Evolutionary conservation across 148 eudicot genomes (phyloP).

Genomic region (Silene conica): DNA sequence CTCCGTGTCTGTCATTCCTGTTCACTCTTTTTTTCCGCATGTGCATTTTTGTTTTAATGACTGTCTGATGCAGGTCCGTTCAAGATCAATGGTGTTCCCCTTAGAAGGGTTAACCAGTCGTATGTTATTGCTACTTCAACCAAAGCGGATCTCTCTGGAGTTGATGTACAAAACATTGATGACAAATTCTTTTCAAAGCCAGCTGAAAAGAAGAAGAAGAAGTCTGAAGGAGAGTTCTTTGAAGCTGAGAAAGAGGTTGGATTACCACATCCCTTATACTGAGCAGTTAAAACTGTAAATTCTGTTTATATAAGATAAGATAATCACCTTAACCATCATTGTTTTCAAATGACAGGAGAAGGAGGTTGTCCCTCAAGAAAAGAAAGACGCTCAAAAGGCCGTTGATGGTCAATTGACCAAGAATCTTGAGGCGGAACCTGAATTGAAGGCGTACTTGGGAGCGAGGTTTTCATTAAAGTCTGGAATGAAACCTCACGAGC

Average conservation of each 20-base stretch:
- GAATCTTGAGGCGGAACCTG: constrained; percentile 41
- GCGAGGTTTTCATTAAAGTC: constrained; percentile 52
- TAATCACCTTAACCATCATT: not conserved
- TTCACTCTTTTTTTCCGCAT: too few species aligned
- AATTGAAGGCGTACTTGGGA: constrained; percentile 48
- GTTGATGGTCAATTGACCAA: constrained; percentile 42
- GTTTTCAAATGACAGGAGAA: constrained; percentile 31
- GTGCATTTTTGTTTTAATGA: not conserved
- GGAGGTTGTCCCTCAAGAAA: constrained; percentile 50
- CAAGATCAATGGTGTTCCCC: constrained; percentile 60
- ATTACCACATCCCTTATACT: not conserved
- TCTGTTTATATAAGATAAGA: too few species aligned
- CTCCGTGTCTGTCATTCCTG: too few species aligned
- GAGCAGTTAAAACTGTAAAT: too few species aligned
- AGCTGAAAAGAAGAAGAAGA: constrained; percentile 52
- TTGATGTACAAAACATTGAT: constrained; percentile 40
- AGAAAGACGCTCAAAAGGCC: constrained; percentile 56
- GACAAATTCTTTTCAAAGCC: constrained; percentile 61
- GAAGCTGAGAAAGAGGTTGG: constrained; percentile 62
- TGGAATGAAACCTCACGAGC: constrained; percentile 69
- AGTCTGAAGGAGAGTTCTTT: constrained; percentile 55
- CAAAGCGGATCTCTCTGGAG: constrained; percentile 48
- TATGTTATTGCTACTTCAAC: constrained; percentile 61
- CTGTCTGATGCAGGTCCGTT: constrained; percentile 42
- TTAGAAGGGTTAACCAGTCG: constrained; percentile 57